These are phyloP conservation scores for Erucastrum elatum DNA, from an alignment of 345 rosid species.

Conservation along the genomic window DNA sequence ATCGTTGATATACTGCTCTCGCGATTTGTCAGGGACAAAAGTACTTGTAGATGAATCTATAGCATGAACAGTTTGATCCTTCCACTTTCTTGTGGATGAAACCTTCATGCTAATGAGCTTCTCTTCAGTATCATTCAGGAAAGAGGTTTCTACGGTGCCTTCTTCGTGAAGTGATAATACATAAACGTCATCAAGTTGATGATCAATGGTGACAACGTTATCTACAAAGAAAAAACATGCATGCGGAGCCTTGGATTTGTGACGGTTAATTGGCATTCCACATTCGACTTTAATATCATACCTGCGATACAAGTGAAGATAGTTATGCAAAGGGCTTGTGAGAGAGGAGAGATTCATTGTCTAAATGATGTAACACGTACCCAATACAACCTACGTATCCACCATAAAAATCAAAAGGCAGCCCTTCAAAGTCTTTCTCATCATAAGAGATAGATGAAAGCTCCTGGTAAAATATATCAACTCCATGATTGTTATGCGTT, in stretches of 20 bases:
- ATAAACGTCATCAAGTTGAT: constrained; percentile 66
- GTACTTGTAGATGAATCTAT: constrained; percentile 36
- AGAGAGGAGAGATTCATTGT: not conserved
- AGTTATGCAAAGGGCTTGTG: not conserved
- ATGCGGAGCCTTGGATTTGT: constrained; percentile 82
- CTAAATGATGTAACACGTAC: constrained; percentile 47
- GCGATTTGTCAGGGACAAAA: constrained; percentile 64
- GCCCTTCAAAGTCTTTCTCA: constrained; percentile 70
- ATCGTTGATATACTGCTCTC: constrained; percentile 63
- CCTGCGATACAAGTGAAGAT: constrained; percentile 44
- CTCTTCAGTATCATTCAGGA: constrained; percentile 68
- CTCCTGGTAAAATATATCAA: constrained; percentile 49
- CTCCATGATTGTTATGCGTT: not conserved
- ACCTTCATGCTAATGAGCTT: constrained; percentile 52
- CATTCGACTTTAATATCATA: constrained; percentile 93
- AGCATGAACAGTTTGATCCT: constrained; percentile 35
- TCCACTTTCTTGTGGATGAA: constrained; percentile 34
- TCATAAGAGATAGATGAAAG: constrained; percentile 62
- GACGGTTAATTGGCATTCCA: constrained; percentile 60
- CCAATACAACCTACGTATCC: constrained; percentile 95
- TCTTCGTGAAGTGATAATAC: constrained; percentile 61
- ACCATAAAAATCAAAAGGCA: constrained; percentile 90
- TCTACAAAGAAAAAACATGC: constrained; percentile 92
- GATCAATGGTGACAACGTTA: constrained; percentile 72
- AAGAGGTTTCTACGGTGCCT: constrained; percentile 37